Conservation (phyloP, 2,329 filamentous ascomycete species). For the Aspergillus fischeri region DNA sequence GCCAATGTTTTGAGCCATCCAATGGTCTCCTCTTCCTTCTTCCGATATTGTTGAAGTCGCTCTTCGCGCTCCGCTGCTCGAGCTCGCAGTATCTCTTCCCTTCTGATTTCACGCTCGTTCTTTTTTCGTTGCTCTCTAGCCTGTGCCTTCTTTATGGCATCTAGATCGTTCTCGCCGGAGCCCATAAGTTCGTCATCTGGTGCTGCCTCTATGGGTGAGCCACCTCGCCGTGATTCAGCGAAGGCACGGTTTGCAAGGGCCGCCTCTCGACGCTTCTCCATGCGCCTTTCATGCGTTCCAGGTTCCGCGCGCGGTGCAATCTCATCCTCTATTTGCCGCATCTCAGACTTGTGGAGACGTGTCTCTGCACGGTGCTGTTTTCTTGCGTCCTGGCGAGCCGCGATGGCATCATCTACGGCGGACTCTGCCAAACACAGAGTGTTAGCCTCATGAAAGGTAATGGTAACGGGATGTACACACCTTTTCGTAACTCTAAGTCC, state of each 20-base stretch:
- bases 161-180: slow-evolving; percentile 54
- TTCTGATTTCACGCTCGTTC: slow-evolving; percentile 74
- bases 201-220: slow-evolving; percentile 61
- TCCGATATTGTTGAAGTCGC: slow-evolving; percentile 62
- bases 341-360: slow-evolving; percentile 40
- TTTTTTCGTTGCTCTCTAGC: slow-evolving; percentile 67
- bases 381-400: slow-evolving; percentile 24
- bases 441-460: background rate
- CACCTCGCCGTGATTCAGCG: slow-evolving; percentile 52
- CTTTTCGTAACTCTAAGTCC: slow-evolving; percentile 63
- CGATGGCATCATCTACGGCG: slow-evolving; percentile 26
- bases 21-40: slow-evolving; percentile 81
- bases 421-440: slow-evolving; percentile 19
- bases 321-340: slow-evolving; percentile 57
- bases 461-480: slow-evolving; percentile 15
- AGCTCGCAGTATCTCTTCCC: slow-evolving; percentile 75
- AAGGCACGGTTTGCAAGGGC: slow-evolving; percentile 73
- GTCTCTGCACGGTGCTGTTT: slow-evolving; percentile 48
- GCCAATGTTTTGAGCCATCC: slow-evolving; percentile 75
- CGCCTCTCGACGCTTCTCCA: slow-evolving; percentile 77
- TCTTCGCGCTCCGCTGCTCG: slow-evolving; percentile 76
- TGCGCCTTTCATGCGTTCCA: slow-evolving; percentile 73
- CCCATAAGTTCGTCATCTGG: slow-evolving; percentile 73
- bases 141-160: slow-evolving; percentile 63
- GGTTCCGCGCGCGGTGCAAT: slow-evolving; percentile 76